Evolutionary conservation across 2,329 filamentous ascomycete genomes (phyloP), one percentile per base, ranked within the genome.

Genomic region (Teratosphaeriaceae sp.): DNA sequence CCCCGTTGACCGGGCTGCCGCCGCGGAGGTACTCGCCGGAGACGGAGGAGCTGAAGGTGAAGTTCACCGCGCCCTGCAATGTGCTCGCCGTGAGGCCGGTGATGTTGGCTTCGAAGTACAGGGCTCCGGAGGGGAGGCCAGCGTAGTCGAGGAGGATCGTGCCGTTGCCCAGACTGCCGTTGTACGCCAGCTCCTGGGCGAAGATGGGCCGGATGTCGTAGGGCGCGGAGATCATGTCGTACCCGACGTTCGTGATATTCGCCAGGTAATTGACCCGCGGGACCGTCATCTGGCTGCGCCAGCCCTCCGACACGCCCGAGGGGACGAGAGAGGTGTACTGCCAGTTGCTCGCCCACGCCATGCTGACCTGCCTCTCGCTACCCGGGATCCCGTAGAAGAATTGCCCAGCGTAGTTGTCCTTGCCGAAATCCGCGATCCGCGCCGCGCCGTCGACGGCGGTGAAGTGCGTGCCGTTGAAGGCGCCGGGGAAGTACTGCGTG

Each of bases 391-490:
- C 68, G 39, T 70, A 69, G 58, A 78, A 80, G 60, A 72, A 79
- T 52, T 79, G 76, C 0, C 67, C 72, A 0, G 77, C 77, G 51
- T 77, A 76, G 54, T 74, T 76, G 52, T 77, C 74, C 55, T 62
- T 62, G 23, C 44, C 54, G 23, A 60, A 62, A 40, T 62, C 59
- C 15, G 52, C 49, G 37, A 62, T 47, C n/a, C 58, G 56, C 15
- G 58, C 50, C 2, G 54, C 58, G 9, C 48, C 54, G 48, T 75
- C 74, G 20, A 65, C 60, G 1, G 71, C 57, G 13, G 54, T 59
- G 46, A 80, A 83, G 55, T 79, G 74, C 0, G 76, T 81, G n/a
- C 79, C 80, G 49, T 84, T 80, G 65, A 82, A 83, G 2, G 60
- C 64, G 3, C 80, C 79, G 0, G 73, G 63, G 63, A 75, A 76